A percentile compares a stretch with the other conserved stretches of the same genome.
Evolutionary conservation across 2,329 filamentous ascomycete species (phyloP).

Genomic region (Alternaria incomplexa): DNA sequence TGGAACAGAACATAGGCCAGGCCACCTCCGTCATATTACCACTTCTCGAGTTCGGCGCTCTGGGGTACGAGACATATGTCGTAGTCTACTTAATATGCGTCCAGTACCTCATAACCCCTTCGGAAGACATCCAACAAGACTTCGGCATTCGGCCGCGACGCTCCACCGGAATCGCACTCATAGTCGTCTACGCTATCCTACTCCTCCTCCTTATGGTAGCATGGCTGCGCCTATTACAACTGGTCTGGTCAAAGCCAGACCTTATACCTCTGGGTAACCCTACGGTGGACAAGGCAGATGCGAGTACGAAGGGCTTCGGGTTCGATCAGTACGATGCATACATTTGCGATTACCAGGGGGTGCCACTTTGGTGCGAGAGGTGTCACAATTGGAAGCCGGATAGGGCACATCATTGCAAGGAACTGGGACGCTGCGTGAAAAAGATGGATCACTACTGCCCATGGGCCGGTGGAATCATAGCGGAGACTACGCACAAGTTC

Average conservation of each 20-base stretch:
- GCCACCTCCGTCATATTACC: constrained; percentile 73
- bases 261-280: constrained; percentile 67
- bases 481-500: constrained; percentile 86
- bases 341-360: constrained; percentile 78
- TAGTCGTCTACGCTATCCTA: constrained; percentile 75
- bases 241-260: constrained; percentile 74
- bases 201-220: constrained; percentile 69
- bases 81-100: constrained; percentile 67
- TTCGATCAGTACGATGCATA: constrained; percentile 88
- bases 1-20: constrained; percentile 55
- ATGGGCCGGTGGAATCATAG: constrained; percentile 92
- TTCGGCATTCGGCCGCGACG: constrained; percentile 48
- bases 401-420: constrained; percentile 83
- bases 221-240: constrained; percentile 74
- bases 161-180: constrained; percentile 69
- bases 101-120: constrained; percentile 69
- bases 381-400: constrained; percentile 91
- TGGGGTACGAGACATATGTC: constrained; percentile 75
- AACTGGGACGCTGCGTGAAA: constrained; percentile 78
- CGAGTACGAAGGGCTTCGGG: constrained; percentile 61
- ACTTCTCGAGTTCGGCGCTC: constrained; percentile 67
- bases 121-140: constrained; percentile 26
- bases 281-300: constrained; percentile 35
- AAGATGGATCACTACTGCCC: constrained; percentile 98
- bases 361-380: constrained; percentile 81